Percentiles rank a stretch among this genome's conserved stretches.
Evolutionary conservation across 306 rosid genomes (phyloP).

Genomic region (Cicer pinnatifidum): DNA sequence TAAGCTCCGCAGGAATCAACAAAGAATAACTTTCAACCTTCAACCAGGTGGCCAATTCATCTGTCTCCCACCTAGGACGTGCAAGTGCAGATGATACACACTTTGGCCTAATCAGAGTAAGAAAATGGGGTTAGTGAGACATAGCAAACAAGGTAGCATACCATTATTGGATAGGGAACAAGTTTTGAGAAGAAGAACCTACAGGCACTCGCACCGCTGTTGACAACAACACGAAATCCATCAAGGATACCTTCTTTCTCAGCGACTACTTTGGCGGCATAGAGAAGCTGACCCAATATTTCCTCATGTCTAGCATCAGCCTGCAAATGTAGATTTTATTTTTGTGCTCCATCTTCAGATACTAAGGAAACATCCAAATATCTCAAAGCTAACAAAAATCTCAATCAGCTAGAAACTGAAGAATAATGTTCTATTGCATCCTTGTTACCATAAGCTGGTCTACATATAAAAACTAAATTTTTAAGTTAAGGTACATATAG

Average conservation of each 20-base stretch:
- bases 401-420: constrained; percentile 10
- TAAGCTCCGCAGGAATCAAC: constrained; percentile 1
- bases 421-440: background rate
- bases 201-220: constrained; percentile 79
- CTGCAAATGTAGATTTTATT: constrained; percentile 47
- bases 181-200: constrained; percentile 42
- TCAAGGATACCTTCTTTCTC: constrained; percentile 80
- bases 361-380: background rate
- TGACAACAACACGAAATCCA: constrained; percentile 87
- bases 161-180: constrained; percentile 2
- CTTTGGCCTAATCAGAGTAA: constrained; percentile 69
- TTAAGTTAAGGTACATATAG: constrained; percentile 5
- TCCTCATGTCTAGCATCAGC: constrained; percentile 76
- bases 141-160: background rate
- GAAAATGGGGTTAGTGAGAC: background rate
- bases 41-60: constrained; percentile 91
- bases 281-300: constrained; percentile 77
- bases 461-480: background rate
- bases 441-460: background rate
- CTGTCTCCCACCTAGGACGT: constrained; percentile 84
- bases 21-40: constrained; percentile 40
- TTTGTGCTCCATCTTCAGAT: background rate
- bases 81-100: constrained; percentile 92
- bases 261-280: constrained; percentile 80
- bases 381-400: background rate